phyloP scores from a whole-genome alignment of 441 rosid species.

The Jatropha podagrica region DNA sequence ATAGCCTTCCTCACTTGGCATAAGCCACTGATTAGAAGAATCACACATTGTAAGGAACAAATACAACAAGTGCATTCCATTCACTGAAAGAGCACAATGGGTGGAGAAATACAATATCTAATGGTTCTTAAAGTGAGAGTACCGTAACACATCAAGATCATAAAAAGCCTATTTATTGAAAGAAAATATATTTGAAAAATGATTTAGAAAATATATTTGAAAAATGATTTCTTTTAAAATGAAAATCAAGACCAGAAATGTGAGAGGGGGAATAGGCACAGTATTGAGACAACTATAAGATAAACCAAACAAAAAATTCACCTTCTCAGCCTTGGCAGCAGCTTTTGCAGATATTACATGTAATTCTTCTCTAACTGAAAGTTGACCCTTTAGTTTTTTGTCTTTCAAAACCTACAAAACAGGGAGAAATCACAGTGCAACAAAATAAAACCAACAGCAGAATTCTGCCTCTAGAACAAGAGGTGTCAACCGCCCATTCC shows the following conservation, averaged over 20 bases:
- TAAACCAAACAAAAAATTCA: slow-evolving; percentile 24
- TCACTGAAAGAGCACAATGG: neutral
- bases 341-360: slow-evolving; percentile 65
- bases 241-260: neutral
- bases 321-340: slow-evolving; percentile 93
- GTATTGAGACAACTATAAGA: neutral
- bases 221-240: neutral
- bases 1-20: slow-evolving; percentile 75
- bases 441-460: neutral
- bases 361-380: slow-evolving; percentile 59
- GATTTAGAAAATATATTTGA: neutral
- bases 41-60: slow-evolving; percentile 20
- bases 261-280: neutral
- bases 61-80: neutral
- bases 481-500: neutral
- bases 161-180: neutral
- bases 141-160: neutral
- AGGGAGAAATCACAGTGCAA: neutral
- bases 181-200: neutral
- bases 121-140: neutral
- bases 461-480: neutral
- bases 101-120: neutral
- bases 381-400: slow-evolving; percentile 79
- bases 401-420: slow-evolving; percentile 57
- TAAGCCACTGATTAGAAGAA: slow-evolving; percentile 69